Evolutionary conservation across 1,284 basidiomycete species (phyloP).

Genomic region (Rhodotorula sp.): DNA sequence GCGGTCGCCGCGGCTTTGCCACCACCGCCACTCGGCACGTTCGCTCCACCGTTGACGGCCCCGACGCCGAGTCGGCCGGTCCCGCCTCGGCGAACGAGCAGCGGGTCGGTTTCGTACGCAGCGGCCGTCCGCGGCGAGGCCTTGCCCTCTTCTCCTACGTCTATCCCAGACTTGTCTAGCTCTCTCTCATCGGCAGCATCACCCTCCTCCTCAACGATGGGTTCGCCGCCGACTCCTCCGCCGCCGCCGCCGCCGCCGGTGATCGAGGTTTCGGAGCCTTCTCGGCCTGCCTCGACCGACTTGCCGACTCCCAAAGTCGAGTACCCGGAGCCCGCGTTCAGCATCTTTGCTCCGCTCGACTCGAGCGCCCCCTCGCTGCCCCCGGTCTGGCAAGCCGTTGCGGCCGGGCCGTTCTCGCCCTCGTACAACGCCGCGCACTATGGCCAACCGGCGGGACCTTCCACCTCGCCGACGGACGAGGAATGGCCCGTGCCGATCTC

Average conservation of each 20-base stretch:
- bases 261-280: conserved; percentile 1
- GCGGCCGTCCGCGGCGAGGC: conserved; percentile 14
- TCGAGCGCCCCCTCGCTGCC: conserved; percentile 1
- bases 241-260: background rate
- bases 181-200: background rate
- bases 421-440: background rate
- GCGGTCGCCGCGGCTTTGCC: background rate
- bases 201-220: background rate
- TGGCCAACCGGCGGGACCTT: background rate
- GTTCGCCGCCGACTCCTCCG: background rate
- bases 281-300: conserved; percentile 6
- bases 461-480: background rate
- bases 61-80: background rate
- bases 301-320: conserved; percentile 25
- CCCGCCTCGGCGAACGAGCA: background rate
- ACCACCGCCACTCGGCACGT: background rate
- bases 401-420: background rate
- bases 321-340: background rate
- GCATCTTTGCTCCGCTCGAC: background rate
- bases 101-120: conserved; percentile 19
- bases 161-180: background rate
- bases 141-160: background rate
- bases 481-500: conserved; percentile 11
- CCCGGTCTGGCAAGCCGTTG: conserved; percentile 4
- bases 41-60: background rate